Evolutionary conservation across 192 early-diverging fungal genomes (phyloP), one percentile per base, ranked within the genome.

Genomic region (Coemansia sp.): DNA sequence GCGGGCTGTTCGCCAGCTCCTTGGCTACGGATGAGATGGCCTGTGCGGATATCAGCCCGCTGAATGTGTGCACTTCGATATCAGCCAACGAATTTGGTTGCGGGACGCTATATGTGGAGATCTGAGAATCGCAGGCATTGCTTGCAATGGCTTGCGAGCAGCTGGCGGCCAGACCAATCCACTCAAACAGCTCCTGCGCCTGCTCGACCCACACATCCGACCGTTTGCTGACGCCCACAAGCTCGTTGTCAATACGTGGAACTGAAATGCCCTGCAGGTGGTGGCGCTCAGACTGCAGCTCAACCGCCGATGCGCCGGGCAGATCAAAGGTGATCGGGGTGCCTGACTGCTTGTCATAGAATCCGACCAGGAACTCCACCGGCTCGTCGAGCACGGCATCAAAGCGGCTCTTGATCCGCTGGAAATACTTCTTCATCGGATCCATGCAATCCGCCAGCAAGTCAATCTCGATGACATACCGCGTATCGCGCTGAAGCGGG

Each of bases 121-220:
- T 46, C n/a, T 31, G 10, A 4, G 40, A 1, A 26, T 62, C 57
- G 4, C 22, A 14, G 5, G 10, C 14, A 0, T 5, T n/a, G 14
- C 51, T 15, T 8, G 2, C 30, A 21, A 61, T 9, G 21, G 23
- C 57, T 40, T 25, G 42, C 1, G 53, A 55, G 3, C 58, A 53
- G 22, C 20, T 20, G 20, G 62, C 25, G 22, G 62, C 62, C 30
- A 69, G 27, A 5, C 72, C 72, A 29, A 75, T 56, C 72, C 72
- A 75, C 54, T 75, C 72, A 23, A 69, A 69, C 1, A 64, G 3
- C 4, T 58, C 72, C 20, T 60, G 57, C 1, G 62, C 66, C 28
- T 52, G 17, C 42, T 62, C 72, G n/a, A 15, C 30, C 66, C 72
- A 69, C 5, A 17, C 42, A 15, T 68, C 66, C 26, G 52, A 42